Evolutionary conservation across 768 basidiomycete genomes (phyloP).

Genomic region (Boletus eberwhitei): DNA sequence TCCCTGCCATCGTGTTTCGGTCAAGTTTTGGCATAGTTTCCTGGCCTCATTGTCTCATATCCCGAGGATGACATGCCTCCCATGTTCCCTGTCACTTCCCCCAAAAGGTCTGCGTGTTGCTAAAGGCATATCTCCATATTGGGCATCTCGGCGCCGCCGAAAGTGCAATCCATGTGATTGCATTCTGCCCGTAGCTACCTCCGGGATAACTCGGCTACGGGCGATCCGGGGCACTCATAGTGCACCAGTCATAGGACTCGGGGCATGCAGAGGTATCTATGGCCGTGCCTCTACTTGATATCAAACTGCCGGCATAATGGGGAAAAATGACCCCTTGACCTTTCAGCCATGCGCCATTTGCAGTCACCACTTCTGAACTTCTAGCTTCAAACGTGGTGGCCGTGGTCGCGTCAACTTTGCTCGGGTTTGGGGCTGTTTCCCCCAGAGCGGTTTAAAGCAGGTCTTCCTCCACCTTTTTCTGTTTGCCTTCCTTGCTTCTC

Average conservation of each 20-base stretch:
- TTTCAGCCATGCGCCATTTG: background rate
- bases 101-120: background rate
- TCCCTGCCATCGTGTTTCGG: background rate
- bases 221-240: background rate
- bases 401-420: background rate
- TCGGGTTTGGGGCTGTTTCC: background rate
- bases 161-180: constrained; percentile 1
- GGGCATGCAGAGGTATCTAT: background rate
- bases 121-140: background rate
- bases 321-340: background rate
- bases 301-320: background rate
- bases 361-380: constrained; percentile 5
- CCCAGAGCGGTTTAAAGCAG: background rate
- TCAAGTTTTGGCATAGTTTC: background rate
- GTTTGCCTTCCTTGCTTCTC: background rate
- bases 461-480: background rate
- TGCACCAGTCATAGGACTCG: background rate
- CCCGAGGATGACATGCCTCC: background rate
- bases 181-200: background rate
- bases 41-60: background rate
- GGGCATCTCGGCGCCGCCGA: background rate
- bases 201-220: background rate
- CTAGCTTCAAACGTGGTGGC: constrained; percentile 6
- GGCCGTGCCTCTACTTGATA: background rate
- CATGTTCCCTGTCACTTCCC: background rate